phyloP scores from a whole-genome alignment of 257 asterid species.

The Hygrophila difformis region DNA sequence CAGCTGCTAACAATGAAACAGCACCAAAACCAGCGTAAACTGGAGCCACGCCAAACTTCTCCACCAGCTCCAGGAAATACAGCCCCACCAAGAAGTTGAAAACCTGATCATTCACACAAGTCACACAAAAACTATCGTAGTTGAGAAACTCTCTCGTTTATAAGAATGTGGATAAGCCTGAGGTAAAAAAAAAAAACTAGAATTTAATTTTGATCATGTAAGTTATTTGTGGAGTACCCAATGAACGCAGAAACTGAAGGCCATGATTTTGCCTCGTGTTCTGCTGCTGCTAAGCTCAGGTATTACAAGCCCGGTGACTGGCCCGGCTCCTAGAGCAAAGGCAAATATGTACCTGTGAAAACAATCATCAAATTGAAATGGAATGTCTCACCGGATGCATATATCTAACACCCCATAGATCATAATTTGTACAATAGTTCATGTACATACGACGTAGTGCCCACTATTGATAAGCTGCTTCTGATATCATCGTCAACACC shows the following conservation, averaged over 20 bases:
- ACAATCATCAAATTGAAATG: neutral
- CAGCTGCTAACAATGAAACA: conserved; percentile 61
- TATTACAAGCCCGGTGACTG: conserved; percentile 76
- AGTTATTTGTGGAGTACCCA: conserved; percentile 47
- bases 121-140: neutral
- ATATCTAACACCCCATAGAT: no score
- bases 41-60: conserved; percentile 55
- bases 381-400: no score
- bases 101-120: conserved; percentile 36
- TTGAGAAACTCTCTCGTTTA: no score
- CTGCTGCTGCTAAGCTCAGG: conserved; percentile 94
- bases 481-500: conserved; percentile 43
- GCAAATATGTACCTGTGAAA: conserved; percentile 51
- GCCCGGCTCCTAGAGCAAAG: conserved; percentile 83
- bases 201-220: neutral
- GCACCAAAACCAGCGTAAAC: conserved; percentile 61
- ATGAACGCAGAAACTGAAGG: conserved; percentile 79
- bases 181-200: neutral
- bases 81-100: conserved; percentile 82
- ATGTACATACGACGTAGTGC: conserved; percentile 51
- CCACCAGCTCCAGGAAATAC: conserved; percentile 62
- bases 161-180: neutral
- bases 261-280: conserved; percentile 75
- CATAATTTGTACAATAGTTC: no score
- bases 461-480: conserved; percentile 53